phyloP scores from a whole-genome alignment of 495 filamentous ascomycete genomes.

The Penicillium manginii region DNA sequence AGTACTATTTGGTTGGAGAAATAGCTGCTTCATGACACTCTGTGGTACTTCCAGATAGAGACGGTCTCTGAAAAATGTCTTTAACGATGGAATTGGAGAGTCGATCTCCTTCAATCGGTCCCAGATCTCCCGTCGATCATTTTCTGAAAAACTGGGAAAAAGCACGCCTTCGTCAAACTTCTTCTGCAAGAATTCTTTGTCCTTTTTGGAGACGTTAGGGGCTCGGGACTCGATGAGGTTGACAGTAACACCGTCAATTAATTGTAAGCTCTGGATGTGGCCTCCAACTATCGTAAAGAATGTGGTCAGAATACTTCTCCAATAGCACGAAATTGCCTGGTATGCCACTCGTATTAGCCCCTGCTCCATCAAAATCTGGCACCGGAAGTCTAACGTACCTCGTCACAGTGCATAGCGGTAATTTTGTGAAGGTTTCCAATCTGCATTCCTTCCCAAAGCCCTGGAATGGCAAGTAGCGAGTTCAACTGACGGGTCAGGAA shows the following conservation, averaged over 20 bases:
- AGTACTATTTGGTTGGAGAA: not conserved
- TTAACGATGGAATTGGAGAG: constrained; percentile 8
- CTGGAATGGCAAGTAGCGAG: too few species aligned
- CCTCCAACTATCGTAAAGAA: constrained; percentile 6
- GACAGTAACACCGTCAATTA: constrained; percentile 10
- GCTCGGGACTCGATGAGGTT: constrained; percentile 5
- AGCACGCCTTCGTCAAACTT: not conserved
- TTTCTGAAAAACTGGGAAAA: too few species aligned
- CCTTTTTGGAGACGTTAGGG: constrained; percentile 7
- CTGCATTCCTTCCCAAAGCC: too few species aligned
- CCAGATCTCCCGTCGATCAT: not conserved
- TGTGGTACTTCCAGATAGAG: constrained; percentile 12
- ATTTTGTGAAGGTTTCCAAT: too few species aligned
- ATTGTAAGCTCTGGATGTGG: not conserved
- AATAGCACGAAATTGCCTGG: constrained; percentile 9
- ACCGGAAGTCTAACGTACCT: constrained; percentile 9
- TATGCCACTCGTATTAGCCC: not conserved
- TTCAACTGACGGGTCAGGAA: too few species aligned
- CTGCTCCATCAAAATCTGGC: constrained; percentile 1
- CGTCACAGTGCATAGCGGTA: too few species aligned
- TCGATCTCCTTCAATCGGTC: constrained; percentile 11
- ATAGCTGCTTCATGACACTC: constrained; percentile 10
- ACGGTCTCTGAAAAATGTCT: constrained; percentile 18
- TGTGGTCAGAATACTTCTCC: not conserved
- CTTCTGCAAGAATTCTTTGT: constrained; percentile 4